Conservation (phyloP, 139 green algal genomes). For the Picochlorum sp. region DNA sequence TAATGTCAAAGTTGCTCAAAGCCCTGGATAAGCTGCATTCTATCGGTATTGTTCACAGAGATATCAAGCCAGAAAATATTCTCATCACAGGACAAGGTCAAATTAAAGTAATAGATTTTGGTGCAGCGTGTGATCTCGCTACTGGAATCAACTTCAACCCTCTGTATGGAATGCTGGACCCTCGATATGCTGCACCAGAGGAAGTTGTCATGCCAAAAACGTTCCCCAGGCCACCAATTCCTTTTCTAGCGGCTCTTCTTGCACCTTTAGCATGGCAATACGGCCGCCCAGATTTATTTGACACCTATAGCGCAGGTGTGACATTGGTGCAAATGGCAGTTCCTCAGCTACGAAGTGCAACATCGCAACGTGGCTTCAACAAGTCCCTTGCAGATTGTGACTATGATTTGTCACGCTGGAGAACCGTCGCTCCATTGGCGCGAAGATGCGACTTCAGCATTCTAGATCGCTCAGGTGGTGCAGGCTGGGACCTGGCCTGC, state of each 20-base stretch:
- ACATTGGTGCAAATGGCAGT: conserved; percentile 55
- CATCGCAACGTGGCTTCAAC: conserved; percentile 35
- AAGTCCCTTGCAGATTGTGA: conserved; percentile 14
- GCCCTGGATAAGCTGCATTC: conserved; percentile 45
- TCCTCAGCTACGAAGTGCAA: conserved; percentile 52
- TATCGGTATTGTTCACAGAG: conserved; percentile 78
- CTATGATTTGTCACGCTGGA: conserved; percentile 45
- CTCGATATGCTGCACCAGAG: conserved; percentile 74
- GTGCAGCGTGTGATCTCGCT: conserved; percentile 76
- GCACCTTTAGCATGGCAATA: conserved; percentile 69
- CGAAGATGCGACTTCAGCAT: conserved; percentile 50
- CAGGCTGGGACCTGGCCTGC: conserved; percentile 72
- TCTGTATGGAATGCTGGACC: conserved; percentile 77
- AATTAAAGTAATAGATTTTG: conserved; percentile 88
- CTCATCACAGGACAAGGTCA: conserved; percentile 60
- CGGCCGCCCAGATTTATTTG: conserved; percentile 79
- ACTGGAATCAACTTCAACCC: conserved; percentile 93
- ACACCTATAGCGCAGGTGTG: conserved; percentile 65
- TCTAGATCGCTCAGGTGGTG: conserved; percentile 50
- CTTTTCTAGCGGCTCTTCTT: conserved; percentile 51
- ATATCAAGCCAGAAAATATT: conserved; percentile 85
- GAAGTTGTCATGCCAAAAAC: conserved; percentile 77
- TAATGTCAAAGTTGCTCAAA: conserved; percentile 46
- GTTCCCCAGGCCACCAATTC: conserved; percentile 54
- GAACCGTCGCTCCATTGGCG: conserved; percentile 2